Evolutionary conservation across 768 basidiomycete genomes (phyloP).

Genomic region (Mycena alexandri): DNA sequence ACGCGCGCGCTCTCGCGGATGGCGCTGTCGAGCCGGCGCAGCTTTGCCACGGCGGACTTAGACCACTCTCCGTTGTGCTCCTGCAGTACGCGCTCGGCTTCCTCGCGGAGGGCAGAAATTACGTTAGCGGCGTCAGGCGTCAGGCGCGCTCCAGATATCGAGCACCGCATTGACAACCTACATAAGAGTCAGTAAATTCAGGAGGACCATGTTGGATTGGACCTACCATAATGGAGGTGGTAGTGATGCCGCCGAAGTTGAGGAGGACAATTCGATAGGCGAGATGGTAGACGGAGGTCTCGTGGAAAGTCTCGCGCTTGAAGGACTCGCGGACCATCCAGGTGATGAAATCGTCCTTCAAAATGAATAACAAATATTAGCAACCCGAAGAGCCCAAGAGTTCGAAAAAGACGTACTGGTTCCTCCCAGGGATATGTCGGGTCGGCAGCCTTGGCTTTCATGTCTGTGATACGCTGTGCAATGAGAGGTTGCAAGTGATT

Average conservation of each 20-base stretch:
- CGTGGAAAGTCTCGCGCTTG: constrained; percentile 29
- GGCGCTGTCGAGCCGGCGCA: constrained; percentile 32
- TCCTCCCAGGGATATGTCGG: constrained; percentile 32
- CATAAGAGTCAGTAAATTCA: background rate
- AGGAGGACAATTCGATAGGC: constrained; percentile 33
- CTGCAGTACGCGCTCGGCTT: constrained; percentile 14
- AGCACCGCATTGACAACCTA: constrained; percentile 25
- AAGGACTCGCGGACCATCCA: constrained; percentile 37
- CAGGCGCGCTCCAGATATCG: constrained; percentile 30
- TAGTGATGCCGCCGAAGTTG: constrained; percentile 23
- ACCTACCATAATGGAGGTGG: constrained; percentile 1
- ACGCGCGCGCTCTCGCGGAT: constrained; percentile 28
- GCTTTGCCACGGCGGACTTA: constrained; percentile 25
- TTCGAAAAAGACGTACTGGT: constrained; percentile 13
- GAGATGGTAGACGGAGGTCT: constrained; percentile 30
- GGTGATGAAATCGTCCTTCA: constrained; percentile 31
- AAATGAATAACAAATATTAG: background rate
- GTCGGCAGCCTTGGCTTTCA: constrained; percentile 26
- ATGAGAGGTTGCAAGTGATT: constrained; percentile 29
- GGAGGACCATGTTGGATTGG: background rate
- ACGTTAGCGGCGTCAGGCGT: constrained; percentile 11
- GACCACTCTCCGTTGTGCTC: constrained; percentile 32
- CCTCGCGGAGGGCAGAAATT: constrained; percentile 22
- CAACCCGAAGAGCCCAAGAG: background rate
- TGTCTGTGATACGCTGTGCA: constrained; percentile 25